Evolutionary conservation across 129 eudicot genomes (phyloP), one percentile per base, ranked within the genome.

Genomic region (Apium graveolens): DNA sequence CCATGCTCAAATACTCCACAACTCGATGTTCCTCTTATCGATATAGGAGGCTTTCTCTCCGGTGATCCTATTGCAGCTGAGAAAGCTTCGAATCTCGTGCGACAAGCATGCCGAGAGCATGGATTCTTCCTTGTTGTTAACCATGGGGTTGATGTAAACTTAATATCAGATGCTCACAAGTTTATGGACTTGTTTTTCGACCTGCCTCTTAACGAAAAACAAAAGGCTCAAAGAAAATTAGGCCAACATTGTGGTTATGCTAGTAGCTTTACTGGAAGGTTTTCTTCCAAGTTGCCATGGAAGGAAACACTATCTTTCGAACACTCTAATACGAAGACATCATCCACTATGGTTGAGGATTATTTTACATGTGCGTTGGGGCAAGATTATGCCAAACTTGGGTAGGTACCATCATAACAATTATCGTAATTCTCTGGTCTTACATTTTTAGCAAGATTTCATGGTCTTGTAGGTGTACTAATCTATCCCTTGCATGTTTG

Each of bases 181-280:
- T 87, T 51, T 80, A 89, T 91, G 97, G 93, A 86, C 72, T 45
- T 55, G 37, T 86, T 93, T 78, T 93, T 93, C 74, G 87, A 80
- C 77, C 86, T 86, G 13, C 93, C 97, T 0, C 87, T 91, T 39
- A 37, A 74, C 7, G 83, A 86, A 80, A 93, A 91, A 82, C 87
- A 86, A 80, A 87, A 73, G 87, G 97, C 90, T 77, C 92, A 87
- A 51, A 87, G 94, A 75, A 91, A 91, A 55, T 29, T 74, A 0
- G 98, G 98, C 11, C 97, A 93, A 57, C 87, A 89, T 44, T 91
- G 93, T 42, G 98, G 98, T 2, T 93, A 93, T 83, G 94, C 98
- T 13, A 91, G 97, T 73, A 91, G 97, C 81, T 91, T 91, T 80
- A 87, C 93, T 0, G 95, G 90, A 32, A 80, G 98, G 70, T 93